Evolutionary conservation across 305 asterid species (phyloP).

Genomic region (Fraxinus angustifolia): DNA sequence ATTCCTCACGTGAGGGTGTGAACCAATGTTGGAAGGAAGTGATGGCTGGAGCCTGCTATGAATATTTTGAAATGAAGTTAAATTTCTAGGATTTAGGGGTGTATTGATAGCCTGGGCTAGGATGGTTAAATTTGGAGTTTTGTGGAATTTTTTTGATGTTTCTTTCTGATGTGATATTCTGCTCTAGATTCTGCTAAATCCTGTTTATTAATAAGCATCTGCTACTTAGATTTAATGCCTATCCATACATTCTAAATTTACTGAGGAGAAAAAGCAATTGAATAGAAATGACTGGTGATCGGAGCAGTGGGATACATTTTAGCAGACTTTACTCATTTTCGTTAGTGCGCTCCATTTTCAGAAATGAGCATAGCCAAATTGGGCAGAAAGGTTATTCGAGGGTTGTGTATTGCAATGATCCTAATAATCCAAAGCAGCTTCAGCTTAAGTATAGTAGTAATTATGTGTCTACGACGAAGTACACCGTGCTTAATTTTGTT

Average conservation of each 20-base stretch:
- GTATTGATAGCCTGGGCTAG: constrained; percentile 21
- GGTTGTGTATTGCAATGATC: constrained; percentile 78
- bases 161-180: constrained; percentile 3
- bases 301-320: constrained; percentile 41
- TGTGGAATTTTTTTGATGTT: not conserved
- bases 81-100: constrained; percentile 13
- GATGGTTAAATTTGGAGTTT: constrained; percentile 4
- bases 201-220: not conserved
- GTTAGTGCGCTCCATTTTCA: constrained; percentile 44
- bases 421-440: constrained; percentile 60
- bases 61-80: constrained; percentile 27
- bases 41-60: constrained; percentile 36
- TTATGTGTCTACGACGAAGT: constrained; percentile 89
- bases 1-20: not conserved
- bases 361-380: constrained; percentile 66
- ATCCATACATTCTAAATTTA: not conserved
- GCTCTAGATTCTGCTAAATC: constrained; percentile 11
- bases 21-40: constrained; percentile 41
- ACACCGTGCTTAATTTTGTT: constrained; percentile 65
- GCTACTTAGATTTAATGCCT: not conserved
- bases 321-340: constrained; percentile 74
- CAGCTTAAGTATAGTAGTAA: constrained; percentile 56
- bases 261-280: not conserved
- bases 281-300: constrained; percentile 38
- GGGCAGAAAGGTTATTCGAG: constrained; percentile 87